phyloP scores from a whole-genome alignment of 192 early-diverging fungal species.

The Podila minutissima region DNA sequence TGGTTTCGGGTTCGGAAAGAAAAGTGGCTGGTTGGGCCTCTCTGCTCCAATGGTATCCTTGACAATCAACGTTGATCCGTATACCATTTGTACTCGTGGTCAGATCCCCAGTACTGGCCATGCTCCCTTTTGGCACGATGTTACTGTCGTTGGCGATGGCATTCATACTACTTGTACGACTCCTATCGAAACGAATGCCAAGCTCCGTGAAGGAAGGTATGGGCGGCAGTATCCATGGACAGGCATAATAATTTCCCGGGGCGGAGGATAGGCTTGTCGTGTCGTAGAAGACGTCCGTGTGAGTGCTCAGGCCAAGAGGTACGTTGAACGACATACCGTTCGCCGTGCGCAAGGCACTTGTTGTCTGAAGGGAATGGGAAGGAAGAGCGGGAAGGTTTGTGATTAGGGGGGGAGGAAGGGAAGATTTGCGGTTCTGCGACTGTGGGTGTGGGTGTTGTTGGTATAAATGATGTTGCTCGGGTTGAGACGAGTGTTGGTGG shows the following conservation, averaged over 20 bases:
- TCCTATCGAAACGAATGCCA: conserved; percentile 35
- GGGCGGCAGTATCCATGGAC: conserved; percentile 28
- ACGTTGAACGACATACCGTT: not conserved
- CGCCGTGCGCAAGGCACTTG: not conserved
- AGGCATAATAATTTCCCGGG: conserved; percentile 6
- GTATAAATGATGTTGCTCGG: not conserved
- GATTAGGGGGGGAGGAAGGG: not conserved
- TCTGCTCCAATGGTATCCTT: not conserved
- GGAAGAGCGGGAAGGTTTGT: not conserved
- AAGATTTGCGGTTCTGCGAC: not conserved
- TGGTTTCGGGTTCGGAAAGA: not conserved
- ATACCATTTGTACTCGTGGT: not conserved
- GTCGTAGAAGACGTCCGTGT: not conserved
- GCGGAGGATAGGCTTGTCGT: not conserved
- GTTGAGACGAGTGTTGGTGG: not conserved
- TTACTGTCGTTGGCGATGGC: conserved; percentile 1
- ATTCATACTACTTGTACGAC: not conserved
- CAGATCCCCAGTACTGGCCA: not conserved
- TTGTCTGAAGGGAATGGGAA: not conserved
- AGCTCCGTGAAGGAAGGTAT: conserved; percentile 45
- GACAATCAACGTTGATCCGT: not conserved
- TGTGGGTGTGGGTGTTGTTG: not conserved
- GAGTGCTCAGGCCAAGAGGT: not conserved
- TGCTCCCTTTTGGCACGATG: not conserved
- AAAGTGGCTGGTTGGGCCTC: not conserved